Base-by-base conservation (phyloP, 352 stramenopile genomes). In the Pythium oligandrum region DNA sequence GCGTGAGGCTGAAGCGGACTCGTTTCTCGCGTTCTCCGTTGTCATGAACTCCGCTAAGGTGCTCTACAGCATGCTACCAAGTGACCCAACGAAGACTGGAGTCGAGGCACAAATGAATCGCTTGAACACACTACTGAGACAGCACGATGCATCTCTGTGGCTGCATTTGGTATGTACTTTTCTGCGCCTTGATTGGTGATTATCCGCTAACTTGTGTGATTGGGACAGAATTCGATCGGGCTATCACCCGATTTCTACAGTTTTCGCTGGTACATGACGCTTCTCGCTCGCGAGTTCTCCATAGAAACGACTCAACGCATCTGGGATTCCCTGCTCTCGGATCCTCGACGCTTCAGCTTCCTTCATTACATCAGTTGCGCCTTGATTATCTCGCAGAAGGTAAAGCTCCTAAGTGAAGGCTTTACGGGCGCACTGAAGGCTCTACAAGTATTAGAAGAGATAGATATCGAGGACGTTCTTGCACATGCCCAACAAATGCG, bases 241-340 rank as follows among this genome's bases (percentile, higher is more conserved):
- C 46, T 88, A 37, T 74, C 73, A 1, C 64, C 76, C 3, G 74
- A 87, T 39, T 70, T 86, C 40, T 88, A 87, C 59, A 88, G 64
- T 48, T 75, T 86, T 40, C 76, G 74, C 4, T 90, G 78, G 78
- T 90, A 88, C 66, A 87, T 83, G 68, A 80, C 75, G 17, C 71
- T 88, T 0, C 53, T 88, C 7, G 55, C 67, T 0, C 73, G 76
- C 9, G 75, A 90, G 44, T 88, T 90, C n/a, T 40, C 68, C 6
- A 86, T 90, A 61, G 17, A 44, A 2, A 55, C 57, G 26, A 88
- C 76, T 26, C 66, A 86, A 44, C 71, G 68, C 8, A 54, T 90
- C 34, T 90, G 79, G 75, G 76, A 90, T 47, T 53, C 79, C 2
- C 54, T 90, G 30, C 64, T 90, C 3, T 61, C 74, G 0, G 76